Evolutionary conservation across 495 filamentous ascomycete genomes (phyloP).

Genomic region (Lepidopterella palustris): DNA sequence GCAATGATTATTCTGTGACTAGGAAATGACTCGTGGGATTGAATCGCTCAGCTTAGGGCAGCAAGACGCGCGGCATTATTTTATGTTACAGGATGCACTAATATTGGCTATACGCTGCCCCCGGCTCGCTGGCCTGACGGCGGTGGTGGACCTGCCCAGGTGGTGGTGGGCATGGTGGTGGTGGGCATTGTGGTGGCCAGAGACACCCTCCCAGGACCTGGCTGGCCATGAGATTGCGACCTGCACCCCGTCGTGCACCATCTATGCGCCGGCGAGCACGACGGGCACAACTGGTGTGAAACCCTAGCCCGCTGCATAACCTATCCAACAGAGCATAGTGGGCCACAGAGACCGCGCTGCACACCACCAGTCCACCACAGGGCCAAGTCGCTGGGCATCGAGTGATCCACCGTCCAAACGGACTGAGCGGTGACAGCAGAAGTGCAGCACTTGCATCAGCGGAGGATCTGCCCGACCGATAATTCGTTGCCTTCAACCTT

Average conservation of each 20-base stretch:
- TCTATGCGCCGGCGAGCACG: neutral
- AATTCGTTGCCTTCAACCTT: neutral
- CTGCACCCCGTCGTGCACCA: neutral
- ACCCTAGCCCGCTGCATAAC: conserved; percentile 3
- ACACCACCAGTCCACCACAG: neutral
- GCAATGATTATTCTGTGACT: conserved; percentile 30
- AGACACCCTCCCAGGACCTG: neutral
- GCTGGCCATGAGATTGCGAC: conserved; percentile 10
- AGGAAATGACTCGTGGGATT: conserved; percentile 28
- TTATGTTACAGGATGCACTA: conserved; percentile 31
- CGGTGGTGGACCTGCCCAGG: conserved; percentile 6
- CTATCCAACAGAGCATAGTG: neutral
- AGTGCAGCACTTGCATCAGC: neutral
- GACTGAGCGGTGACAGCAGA: neutral
- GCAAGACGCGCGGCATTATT: conserved; percentile 31
- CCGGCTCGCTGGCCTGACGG: neutral
- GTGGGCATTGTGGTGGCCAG: neutral
- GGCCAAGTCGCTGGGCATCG: neutral
- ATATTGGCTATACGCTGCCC: conserved; percentile 15
- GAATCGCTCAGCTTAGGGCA: conserved; percentile 22
- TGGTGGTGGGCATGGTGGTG: too few species aligned
- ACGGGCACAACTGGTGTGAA: conserved; percentile 5
- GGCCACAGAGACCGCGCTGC: neutral
- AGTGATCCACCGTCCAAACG: neutral
- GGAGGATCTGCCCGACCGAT: neutral